A percentile compares a stretch with the other conserved stretches of the same genome.
phyloP scores from a whole-genome alignment of 768 basidiomycete genomes.

The Amylocystis lapponica region DNA sequence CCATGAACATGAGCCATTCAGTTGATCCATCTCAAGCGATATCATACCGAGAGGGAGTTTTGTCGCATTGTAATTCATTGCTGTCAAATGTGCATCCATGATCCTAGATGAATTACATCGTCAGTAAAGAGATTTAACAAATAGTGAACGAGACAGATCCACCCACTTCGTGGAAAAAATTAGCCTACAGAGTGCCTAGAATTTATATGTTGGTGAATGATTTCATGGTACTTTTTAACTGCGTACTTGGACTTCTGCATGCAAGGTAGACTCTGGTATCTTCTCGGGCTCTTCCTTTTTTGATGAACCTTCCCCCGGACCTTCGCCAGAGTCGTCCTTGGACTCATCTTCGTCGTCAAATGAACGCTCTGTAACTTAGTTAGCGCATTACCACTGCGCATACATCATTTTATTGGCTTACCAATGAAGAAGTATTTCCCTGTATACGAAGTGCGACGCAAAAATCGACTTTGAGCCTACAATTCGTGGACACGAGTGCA shows the following conservation, averaged over 20 bases:
- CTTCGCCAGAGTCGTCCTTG: slow-evolving; percentile 26
- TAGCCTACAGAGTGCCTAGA: slow-evolving; percentile 40
- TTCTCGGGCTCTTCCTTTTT: slow-evolving; percentile 28
- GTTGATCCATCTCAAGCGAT: not conserved
- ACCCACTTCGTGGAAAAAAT: slow-evolving; percentile 47
- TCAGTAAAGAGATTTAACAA: not conserved
- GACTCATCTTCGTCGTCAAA: slow-evolving; percentile 47
- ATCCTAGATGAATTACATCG: slow-evolving; percentile 30
- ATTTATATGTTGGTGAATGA: not conserved
- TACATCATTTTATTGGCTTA: slow-evolving; percentile 17
- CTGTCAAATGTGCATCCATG: slow-evolving; percentile 48
- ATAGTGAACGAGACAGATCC: not conserved
- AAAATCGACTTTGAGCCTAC: not conserved
- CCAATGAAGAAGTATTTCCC: slow-evolving; percentile 62
- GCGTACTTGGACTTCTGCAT: slow-evolving; percentile 39
- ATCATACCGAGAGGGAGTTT: slow-evolving; percentile 51
- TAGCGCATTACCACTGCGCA: not conserved
- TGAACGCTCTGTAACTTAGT: slow-evolving; percentile 36
- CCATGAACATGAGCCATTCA: not conserved
- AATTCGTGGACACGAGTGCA: not conserved
- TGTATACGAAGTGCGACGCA: too few species aligned
- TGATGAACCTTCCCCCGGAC: slow-evolving; percentile 18
- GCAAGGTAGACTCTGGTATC: slow-evolving; percentile 43
- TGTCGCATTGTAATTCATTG: slow-evolving; percentile 63
- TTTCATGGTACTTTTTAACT: not conserved